Evolutionary conservation across 2,329 filamentous ascomycete species (phyloP).

Genomic region (Calonectria leucothoes): DNA sequence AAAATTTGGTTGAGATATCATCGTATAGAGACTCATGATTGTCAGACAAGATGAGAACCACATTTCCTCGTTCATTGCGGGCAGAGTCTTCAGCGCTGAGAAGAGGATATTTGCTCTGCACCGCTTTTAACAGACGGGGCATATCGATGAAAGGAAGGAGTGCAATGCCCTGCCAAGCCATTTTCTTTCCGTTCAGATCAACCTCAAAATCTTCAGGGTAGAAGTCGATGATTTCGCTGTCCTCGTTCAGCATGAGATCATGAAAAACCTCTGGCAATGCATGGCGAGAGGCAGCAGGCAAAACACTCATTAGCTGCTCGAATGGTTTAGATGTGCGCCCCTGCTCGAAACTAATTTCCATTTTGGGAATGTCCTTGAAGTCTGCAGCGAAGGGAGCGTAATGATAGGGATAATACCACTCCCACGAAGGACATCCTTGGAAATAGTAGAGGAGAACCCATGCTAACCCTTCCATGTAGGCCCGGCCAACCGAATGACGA

Average conservation of each 20-base stretch:
- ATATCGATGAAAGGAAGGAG: constrained; percentile 97
- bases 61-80: constrained; percentile 83
- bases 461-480: constrained; percentile 94
- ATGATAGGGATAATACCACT: constrained; percentile 99
- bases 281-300: constrained; percentile 93
- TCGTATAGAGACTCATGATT: constrained; percentile 84
- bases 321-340: constrained; percentile 90
- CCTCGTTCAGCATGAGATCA: constrained; percentile 85
- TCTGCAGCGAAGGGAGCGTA: constrained; percentile 98
- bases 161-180: constrained; percentile 96
- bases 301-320: constrained; percentile 97
- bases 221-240: constrained; percentile 96
- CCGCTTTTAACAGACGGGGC: constrained; percentile 82
- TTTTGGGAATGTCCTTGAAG: constrained; percentile 84
- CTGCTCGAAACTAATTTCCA: constrained; percentile 85
- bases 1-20: constrained; percentile 86
- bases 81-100: constrained; percentile 80
- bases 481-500: constrained; percentile 85
- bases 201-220: constrained; percentile 95
- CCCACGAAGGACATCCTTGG: constrained; percentile 98
- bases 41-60: constrained; percentile 87
- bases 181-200: constrained; percentile 97
- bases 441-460: constrained; percentile 99
- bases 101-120: constrained; percentile 83
- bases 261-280: constrained; percentile 91